Percentiles rank a stretch among this genome's conserved stretches.
Evolutionary conservation across 495 filamentous ascomycete species (phyloP).

Genomic region (Xylaria telfairii): DNA sequence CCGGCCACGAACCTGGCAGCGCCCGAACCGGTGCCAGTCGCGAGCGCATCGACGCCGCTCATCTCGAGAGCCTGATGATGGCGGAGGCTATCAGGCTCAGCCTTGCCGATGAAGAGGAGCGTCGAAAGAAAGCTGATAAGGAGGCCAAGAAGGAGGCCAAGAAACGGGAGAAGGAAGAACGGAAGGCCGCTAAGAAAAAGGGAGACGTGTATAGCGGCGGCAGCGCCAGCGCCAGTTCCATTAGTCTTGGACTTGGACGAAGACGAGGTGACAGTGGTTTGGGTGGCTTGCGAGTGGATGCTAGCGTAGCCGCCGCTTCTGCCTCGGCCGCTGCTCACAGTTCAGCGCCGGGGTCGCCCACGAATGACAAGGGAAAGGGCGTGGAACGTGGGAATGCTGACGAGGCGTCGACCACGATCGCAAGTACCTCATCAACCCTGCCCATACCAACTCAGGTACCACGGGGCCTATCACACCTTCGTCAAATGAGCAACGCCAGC

Average conservation of each 20-base stretch:
- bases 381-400: slow-evolving; percentile 63
- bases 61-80: slow-evolving; percentile 98
- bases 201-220: slow-evolving; percentile 54
- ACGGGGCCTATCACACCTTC: slow-evolving; percentile 69
- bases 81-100: slow-evolving; percentile 92
- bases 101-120: slow-evolving; percentile 87
- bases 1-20: slow-evolving; percentile 32
- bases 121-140: slow-evolving; percentile 80
- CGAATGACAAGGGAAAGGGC: slow-evolving; percentile 78
- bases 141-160: slow-evolving; percentile 80
- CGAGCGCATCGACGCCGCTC: slow-evolving; percentile 45
- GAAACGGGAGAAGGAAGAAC: slow-evolving; percentile 81
- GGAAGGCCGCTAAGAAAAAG: slow-evolving; percentile 75
- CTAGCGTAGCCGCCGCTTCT: slow-evolving; percentile 42
- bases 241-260: slow-evolving; percentile 57
- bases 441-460: slow-evolving; percentile 48
- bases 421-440: slow-evolving; percentile 34
- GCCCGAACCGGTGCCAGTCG: slow-evolving; percentile 26
- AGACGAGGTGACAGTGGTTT: slow-evolving; percentile 61
- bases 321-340: slow-evolving; percentile 23
- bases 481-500: slow-evolving; percentile 82
- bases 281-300: slow-evolving; percentile 55
- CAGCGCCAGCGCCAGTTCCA: slow-evolving; percentile 58
- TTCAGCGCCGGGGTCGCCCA: slow-evolving; percentile 23
- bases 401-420: slow-evolving; percentile 25